Conservation (phyloP, 352 stramenopile genomes). For the Globisporangium spinosum region DNA sequence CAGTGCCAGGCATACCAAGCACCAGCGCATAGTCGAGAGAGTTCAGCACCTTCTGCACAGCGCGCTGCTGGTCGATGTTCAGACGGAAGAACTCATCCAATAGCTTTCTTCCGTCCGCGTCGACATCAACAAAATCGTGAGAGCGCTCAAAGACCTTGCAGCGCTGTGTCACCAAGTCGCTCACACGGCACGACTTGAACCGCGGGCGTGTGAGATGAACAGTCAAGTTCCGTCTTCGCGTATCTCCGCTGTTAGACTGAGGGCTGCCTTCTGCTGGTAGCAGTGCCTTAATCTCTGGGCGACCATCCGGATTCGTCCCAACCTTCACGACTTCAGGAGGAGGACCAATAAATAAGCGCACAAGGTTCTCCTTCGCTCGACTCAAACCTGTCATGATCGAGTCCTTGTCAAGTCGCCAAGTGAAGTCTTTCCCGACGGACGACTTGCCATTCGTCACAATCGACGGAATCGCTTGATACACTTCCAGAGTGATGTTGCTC, state of each 20-base stretch:
- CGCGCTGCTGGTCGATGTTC: constrained; percentile 77
- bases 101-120: constrained; percentile 21
- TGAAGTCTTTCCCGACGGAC: constrained; percentile 53
- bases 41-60: constrained; percentile 72
- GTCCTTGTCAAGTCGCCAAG: constrained; percentile 79
- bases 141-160: constrained; percentile 12
- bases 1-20: constrained; percentile 93
- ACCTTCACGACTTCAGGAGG: constrained; percentile 37
- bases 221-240: constrained; percentile 53
- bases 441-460: constrained; percentile 57
- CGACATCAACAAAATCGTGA: constrained; percentile 11
- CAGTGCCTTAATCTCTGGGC: constrained; percentile 32
- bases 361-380: constrained; percentile 75
- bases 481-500: constrained; percentile 44
- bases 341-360: constrained; percentile 61
- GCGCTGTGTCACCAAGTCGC: constrained; percentile 38
- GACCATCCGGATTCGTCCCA: constrained; percentile 30
- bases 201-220: constrained; percentile 58
- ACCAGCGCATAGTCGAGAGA: constrained; percentile 94
- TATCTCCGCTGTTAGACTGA: constrained; percentile 34
- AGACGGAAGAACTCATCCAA: constrained; percentile 54
- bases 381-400: constrained; percentile 57
- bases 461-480: constrained; percentile 53
- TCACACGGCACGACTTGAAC: constrained; percentile 48
- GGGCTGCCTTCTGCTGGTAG: constrained; percentile 17